Evolutionary conservation across 2,329 filamentous ascomycete species (phyloP).

Genomic region (Thielaviopsis populi): DNA sequence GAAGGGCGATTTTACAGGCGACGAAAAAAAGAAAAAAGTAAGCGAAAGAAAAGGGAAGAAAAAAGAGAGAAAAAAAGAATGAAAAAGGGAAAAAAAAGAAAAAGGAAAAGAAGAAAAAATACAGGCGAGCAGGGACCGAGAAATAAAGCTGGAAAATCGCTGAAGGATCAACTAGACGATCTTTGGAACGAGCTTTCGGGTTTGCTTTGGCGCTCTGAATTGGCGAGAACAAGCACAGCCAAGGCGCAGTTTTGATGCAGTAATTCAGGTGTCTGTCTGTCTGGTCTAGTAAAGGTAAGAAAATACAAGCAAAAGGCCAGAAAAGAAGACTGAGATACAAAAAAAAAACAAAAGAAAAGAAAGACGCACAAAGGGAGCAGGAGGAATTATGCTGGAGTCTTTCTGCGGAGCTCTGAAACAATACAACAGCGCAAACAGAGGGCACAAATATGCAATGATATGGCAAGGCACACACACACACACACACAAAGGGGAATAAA

Average conservation of each 20-base stretch:
- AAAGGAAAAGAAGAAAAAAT: neutral
- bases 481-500: conserved; percentile 5
- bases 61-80: neutral
- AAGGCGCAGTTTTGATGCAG: neutral
- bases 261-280: neutral
- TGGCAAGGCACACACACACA: conserved; percentile 1
- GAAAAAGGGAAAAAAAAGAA: neutral
- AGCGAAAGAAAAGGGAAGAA: neutral
- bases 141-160: neutral
- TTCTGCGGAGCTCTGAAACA: neutral
- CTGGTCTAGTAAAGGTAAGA: neutral
- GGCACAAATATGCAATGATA: neutral
- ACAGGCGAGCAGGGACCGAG: neutral
- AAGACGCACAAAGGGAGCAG: neutral
- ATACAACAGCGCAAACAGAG: neutral
- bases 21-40: neutral
- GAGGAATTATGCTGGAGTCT: neutral
- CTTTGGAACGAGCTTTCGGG: neutral
- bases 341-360: neutral
- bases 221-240: neutral
- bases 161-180: conserved; percentile 2
- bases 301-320: neutral
- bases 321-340: neutral
- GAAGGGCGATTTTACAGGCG: neutral
- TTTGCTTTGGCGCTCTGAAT: neutral